A percentile compares a stretch with the other conserved stretches of the same genome.
Conservation (phyloP, 768 basidiomycete genomes). For the Mycena venus region DNA sequence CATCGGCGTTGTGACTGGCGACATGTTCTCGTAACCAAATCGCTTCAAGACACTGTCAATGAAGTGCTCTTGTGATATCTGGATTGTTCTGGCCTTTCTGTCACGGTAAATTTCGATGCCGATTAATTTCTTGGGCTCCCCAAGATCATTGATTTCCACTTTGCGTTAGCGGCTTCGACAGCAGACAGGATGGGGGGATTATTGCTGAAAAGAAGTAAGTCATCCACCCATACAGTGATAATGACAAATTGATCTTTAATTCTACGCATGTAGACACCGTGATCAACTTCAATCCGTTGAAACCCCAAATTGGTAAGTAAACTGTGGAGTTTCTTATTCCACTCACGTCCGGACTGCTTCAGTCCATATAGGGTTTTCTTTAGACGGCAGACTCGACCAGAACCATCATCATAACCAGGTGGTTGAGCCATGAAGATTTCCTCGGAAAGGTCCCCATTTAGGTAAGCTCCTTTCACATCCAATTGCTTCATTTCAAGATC, state of each 20-base stretch:
- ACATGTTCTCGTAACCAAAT: background rate
- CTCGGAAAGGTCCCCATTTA: background rate
- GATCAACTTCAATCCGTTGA: background rate
- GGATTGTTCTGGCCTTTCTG: background rate
- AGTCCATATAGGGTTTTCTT: background rate
- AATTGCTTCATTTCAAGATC: too few species aligned
- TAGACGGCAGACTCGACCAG: background rate
- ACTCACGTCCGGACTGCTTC: slow-evolving; percentile 6
- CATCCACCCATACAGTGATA: background rate
- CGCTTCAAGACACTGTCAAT: background rate
- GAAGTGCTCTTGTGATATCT: background rate
- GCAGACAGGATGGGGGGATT: background rate
- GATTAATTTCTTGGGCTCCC: background rate
- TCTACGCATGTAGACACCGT: background rate
- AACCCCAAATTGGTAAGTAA: background rate
- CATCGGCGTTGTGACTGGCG: background rate
- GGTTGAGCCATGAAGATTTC: background rate
- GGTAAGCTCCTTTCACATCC: too few species aligned
- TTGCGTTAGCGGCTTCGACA: background rate
- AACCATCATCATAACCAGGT: background rate
- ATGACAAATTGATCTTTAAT: background rate
- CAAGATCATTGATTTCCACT: background rate
- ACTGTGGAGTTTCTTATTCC: background rate
- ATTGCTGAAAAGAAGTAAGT: background rate
- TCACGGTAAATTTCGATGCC: background rate